phyloP scores from a whole-genome alignment of 2,329 filamentous ascomycete species.

The Fusarium brachygibbosum region DNA sequence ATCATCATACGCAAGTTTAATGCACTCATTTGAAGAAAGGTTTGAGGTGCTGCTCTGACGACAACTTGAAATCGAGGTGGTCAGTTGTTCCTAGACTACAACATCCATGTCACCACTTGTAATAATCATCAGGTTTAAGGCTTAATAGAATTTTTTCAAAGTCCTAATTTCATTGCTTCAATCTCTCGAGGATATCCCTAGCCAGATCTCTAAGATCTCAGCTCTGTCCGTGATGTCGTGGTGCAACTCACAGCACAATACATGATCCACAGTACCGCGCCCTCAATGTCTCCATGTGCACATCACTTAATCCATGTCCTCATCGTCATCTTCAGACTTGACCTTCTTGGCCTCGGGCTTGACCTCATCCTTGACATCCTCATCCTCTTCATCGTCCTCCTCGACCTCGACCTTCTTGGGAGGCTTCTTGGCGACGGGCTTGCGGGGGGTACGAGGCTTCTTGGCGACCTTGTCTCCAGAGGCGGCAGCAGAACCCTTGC shows the following conservation, averaged over 20 bases:
- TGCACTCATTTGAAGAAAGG: neutral
- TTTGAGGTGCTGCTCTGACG: neutral
- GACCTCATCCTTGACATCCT: constrained; percentile 18
- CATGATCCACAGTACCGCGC: neutral
- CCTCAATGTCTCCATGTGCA: neutral
- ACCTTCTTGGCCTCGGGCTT: constrained; percentile 7
- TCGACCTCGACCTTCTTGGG: constrained; percentile 50
- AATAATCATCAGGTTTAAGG: neutral
- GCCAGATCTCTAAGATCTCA: constrained; percentile 13
- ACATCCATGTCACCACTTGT: neutral
- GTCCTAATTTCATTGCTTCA: neutral
- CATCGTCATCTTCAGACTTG: constrained; percentile 17
- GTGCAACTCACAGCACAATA: constrained; percentile 7
- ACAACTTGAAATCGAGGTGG: neutral
- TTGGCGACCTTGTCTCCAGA: constrained; percentile 51
- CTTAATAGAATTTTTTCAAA: neutral
- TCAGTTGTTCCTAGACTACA: neutral
- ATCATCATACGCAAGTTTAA: fast-evolving
- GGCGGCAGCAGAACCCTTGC: constrained; percentile 47
- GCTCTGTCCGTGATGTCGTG: neutral
- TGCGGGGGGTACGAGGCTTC: constrained; percentile 49
- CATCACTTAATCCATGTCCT: constrained; percentile 9
- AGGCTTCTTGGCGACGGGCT: constrained; percentile 50
- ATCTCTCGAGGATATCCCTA: constrained; percentile 2
- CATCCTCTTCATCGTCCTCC: constrained; percentile 41